phyloP scores from a whole-genome alignment of 2,329 filamentous ascomycete species.

The Metarhizium robertsii region DNA sequence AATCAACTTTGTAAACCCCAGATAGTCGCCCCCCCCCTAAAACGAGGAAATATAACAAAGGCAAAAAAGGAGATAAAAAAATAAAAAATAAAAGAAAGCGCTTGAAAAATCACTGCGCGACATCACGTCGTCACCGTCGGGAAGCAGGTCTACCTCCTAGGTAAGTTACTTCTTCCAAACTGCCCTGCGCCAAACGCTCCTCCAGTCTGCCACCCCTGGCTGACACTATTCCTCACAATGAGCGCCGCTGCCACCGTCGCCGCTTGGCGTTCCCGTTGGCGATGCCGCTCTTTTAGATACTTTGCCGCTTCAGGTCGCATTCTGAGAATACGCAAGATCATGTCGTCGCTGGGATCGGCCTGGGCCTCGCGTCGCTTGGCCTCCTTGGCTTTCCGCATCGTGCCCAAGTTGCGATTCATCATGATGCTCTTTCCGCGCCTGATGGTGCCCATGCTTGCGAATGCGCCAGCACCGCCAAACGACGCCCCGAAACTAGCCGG shows the following conservation, averaged over 20 bases:
- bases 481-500: slow-evolving; percentile 38
- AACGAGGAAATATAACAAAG: background rate
- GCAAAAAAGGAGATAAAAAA: background rate
- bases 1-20: background rate
- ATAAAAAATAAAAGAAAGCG: background rate
- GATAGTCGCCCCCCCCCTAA: background rate
- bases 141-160: slow-evolving; percentile 29
- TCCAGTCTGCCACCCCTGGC: slow-evolving; percentile 42
- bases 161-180: slow-evolving; percentile 37
- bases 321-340: slow-evolving; percentile 88
- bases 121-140: background rate
- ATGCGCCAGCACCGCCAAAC: slow-evolving; percentile 28
- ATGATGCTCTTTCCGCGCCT: slow-evolving; percentile 72
- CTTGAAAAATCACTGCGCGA: background rate
- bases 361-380: slow-evolving; percentile 93
- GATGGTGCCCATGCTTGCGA: slow-evolving; percentile 61
- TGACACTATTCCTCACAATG: slow-evolving; percentile 87
- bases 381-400: slow-evolving; percentile 92
- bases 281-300: slow-evolving; percentile 82
- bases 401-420: slow-evolving; percentile 87
- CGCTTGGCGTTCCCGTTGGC: slow-evolving; percentile 88
- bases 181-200: slow-evolving; percentile 25
- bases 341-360: slow-evolving; percentile 93
- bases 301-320: slow-evolving; percentile 86
- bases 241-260: slow-evolving; percentile 84